Conservation (phyloP, 257 asterid genomes). For the Nicotiana tabacum region DNA sequence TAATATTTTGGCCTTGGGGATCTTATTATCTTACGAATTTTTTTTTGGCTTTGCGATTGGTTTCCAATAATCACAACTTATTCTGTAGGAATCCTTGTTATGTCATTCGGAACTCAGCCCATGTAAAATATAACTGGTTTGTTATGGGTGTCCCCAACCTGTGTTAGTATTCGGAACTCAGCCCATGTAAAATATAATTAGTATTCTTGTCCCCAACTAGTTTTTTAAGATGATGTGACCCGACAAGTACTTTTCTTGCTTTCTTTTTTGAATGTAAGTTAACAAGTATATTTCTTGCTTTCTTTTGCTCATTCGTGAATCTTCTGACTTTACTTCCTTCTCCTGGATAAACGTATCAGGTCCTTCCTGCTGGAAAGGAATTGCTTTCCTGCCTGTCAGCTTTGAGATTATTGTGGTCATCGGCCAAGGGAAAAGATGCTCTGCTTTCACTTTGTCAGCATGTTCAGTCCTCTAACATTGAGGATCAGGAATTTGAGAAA, state of each 20-base stretch:
- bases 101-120: background rate
- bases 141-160: background rate
- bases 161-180: background rate
- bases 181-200: background rate
- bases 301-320: background rate
- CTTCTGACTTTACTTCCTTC: conserved; percentile 2
- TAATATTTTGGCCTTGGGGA: background rate
- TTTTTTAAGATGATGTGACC: background rate
- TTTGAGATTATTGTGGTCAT: conserved; percentile 63
- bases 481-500: conserved; percentile 42
- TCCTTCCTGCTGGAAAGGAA: conserved; percentile 75
- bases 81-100: background rate
- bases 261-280: background rate
- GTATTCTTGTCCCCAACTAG: background rate
- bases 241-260: background rate
- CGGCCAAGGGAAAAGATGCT: conserved; percentile 55
- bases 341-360: conserved; percentile 29
- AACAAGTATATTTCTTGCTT: background rate
- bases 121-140: background rate
- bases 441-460: conserved; percentile 43
- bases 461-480: conserved; percentile 32
- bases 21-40: no score
- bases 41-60: background rate
- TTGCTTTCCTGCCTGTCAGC: conserved; percentile 57
- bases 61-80: background rate